Conservation (phyloP, 192 early-diverging fungal species). For the Coemansia umbellata region DNA sequence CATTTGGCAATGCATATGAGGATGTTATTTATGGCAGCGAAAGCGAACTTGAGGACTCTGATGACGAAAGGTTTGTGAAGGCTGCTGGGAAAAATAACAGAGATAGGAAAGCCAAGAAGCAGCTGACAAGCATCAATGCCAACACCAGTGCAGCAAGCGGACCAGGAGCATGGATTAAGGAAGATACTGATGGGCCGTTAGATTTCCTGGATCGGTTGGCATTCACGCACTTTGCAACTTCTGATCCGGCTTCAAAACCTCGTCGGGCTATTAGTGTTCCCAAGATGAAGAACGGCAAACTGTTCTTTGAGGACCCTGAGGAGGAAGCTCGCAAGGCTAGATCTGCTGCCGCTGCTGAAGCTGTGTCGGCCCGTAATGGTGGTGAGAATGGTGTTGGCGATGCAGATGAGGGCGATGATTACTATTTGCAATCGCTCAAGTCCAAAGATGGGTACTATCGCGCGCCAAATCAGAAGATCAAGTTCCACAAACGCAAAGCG, state of each 20-base stretch:
- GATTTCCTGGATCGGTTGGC: constrained; percentile 90
- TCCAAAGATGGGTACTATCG: constrained; percentile 85
- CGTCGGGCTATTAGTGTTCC: constrained; percentile 50
- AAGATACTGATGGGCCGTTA: constrained; percentile 66
- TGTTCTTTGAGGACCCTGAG: constrained; percentile 75
- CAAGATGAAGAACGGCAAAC: constrained; percentile 69
- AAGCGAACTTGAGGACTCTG: constrained; percentile 81
- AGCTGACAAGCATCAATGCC: neutral
- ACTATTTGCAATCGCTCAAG: constrained; percentile 76
- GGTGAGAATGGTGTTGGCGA: constrained; percentile 34
- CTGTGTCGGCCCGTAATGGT: constrained; percentile 28
- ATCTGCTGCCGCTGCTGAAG: constrained; percentile 7
- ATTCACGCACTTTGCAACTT: constrained; percentile 60
- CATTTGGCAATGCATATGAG: constrained; percentile 74
- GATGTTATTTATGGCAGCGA: constrained; percentile 91
- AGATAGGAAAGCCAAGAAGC: constrained; percentile 26
- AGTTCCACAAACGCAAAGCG: constrained; percentile 76
- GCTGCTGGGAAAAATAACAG: constrained; percentile 3
- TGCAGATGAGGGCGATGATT: constrained; percentile 63
- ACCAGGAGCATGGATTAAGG: constrained; percentile 59
- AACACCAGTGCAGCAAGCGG: constrained; percentile 23
- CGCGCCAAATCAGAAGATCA: constrained; percentile 77
- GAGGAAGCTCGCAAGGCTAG: constrained; percentile 48
- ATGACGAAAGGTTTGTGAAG: constrained; percentile 58
- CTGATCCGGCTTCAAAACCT: constrained; percentile 43